These are phyloP conservation scores for Pyracantha coccinea DNA, from an alignment of 331 rosid species.

Conservation along the genomic window DNA sequence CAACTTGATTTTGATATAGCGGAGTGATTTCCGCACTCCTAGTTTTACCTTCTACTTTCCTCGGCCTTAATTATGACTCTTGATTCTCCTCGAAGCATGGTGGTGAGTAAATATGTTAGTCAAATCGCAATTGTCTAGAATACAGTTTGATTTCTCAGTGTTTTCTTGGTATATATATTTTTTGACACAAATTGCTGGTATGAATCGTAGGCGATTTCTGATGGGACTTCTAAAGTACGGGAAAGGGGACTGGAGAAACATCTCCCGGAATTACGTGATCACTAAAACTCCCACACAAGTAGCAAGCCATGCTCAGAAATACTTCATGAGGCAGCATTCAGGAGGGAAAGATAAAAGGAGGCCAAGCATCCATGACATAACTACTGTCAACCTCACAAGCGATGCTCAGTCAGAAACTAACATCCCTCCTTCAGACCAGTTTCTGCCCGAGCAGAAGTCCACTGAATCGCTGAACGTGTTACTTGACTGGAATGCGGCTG, in stretches of 20 bases:
- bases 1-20: not conserved
- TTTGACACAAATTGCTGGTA: not conserved
- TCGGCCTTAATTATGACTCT: too few species aligned
- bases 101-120: not conserved
- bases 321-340: constrained; percentile 67
- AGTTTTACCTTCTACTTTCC: too few species aligned
- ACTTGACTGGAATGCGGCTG: constrained; percentile 29
- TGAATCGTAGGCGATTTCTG: constrained; percentile 31
- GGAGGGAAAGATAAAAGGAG: constrained; percentile 85
- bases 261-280: constrained; percentile 37
- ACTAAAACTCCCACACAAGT: constrained; percentile 49
- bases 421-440: constrained; percentile 22
- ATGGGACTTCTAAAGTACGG: constrained; percentile 47
- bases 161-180: not conserved
- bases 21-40: too few species aligned
- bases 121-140: not conserved
- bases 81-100: not conserved
- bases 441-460: constrained; percentile 34
- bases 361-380: constrained; percentile 91
- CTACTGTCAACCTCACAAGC: constrained; percentile 56
- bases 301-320: constrained; percentile 56
- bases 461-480: constrained; percentile 27
- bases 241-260: constrained; percentile 52
- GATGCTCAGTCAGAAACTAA: constrained; percentile 31
- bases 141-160: not conserved